Percentiles rank a stretch among this genome's conserved stretches.
Evolutionary conservation across 257 asterid species (phyloP).

Genomic region (Rubia yunnanensis): DNA sequence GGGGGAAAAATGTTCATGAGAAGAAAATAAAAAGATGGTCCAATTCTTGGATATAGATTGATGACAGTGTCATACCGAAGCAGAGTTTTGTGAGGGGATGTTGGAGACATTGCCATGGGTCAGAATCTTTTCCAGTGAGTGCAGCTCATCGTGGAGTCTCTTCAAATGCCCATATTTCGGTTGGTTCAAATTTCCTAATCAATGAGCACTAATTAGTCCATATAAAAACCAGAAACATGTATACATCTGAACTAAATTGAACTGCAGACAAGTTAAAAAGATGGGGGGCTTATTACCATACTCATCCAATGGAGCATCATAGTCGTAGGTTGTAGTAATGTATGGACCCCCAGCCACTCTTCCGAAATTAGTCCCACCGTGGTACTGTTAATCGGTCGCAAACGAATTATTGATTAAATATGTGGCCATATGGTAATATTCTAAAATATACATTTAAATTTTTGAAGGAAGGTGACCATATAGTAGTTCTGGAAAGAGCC

Average conservation of each 20-base stretch:
- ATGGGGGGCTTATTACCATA: constrained; percentile 33
- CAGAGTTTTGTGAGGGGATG: constrained; percentile 33
- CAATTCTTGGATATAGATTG: too few relatives aligned
- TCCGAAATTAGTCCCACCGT: constrained; percentile 83
- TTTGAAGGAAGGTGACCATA: too few relatives aligned
- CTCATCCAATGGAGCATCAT: constrained; percentile 71
- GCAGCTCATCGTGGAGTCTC: constrained; percentile 55
- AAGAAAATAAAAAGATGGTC: too few relatives aligned
- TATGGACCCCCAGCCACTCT: constrained; percentile 80
- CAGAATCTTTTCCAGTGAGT: constrained; percentile 46
- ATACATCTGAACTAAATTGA: not conserved
- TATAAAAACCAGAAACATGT: not conserved
- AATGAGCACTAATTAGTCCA: too few relatives aligned
- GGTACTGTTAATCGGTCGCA: constrained; percentile 34
- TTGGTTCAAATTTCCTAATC: constrained; percentile 51
- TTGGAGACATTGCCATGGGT: constrained; percentile 41
- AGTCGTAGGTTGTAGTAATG: constrained; percentile 66
- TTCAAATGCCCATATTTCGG: constrained; percentile 81
- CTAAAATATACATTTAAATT: not conserved
- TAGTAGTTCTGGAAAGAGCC: constrained; percentile 73
- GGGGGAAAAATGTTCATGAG: too few relatives aligned
- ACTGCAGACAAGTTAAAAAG: not conserved
- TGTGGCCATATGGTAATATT: too few relatives aligned
- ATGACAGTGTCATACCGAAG: constrained; percentile 31
- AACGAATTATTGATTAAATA: too few relatives aligned